These are phyloP conservation scores for Datisca glomerata DNA, from an alignment of 306 rosid species.

Conservation along the genomic window DNA sequence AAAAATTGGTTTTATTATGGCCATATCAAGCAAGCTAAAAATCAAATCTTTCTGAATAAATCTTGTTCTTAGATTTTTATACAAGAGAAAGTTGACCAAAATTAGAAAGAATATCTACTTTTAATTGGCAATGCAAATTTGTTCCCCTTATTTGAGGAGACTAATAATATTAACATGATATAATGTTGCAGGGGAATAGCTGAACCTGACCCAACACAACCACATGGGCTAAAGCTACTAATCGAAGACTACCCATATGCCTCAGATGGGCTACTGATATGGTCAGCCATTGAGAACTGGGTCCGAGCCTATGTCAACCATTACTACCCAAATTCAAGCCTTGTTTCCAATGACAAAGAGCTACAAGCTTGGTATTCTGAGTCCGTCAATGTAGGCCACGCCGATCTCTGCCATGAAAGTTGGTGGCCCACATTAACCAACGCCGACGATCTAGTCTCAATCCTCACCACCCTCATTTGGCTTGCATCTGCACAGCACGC, in stretches of 20 bases:
- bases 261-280: conserved; percentile 55
- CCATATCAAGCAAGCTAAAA: too few species aligned
- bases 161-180: too few species aligned
- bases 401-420: conserved; percentile 37
- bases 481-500: conserved; percentile 85
- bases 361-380: conserved; percentile 72
- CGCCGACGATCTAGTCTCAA: conserved; percentile 42
- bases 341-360: conserved; percentile 45
- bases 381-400: conserved; percentile 78
- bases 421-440: conserved; percentile 82
- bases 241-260: conserved; percentile 82
- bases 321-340: conserved; percentile 47
- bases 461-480: conserved; percentile 70
- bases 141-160: too few species aligned
- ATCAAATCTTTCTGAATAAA: too few species aligned
- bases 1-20: too few species aligned
- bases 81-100: too few species aligned
- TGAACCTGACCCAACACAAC: conserved; percentile 58
- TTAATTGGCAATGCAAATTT: too few species aligned
- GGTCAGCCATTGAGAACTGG: conserved; percentile 78
- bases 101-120: too few species aligned
- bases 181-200: conserved; percentile 83
- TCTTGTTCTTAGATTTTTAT: too few species aligned
- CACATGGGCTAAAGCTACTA: conserved; percentile 60
- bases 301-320: conserved; percentile 47